Evolutionary conservation across 306 rosid species (phyloP).

Genomic region (Sicyos baderoa): DNA sequence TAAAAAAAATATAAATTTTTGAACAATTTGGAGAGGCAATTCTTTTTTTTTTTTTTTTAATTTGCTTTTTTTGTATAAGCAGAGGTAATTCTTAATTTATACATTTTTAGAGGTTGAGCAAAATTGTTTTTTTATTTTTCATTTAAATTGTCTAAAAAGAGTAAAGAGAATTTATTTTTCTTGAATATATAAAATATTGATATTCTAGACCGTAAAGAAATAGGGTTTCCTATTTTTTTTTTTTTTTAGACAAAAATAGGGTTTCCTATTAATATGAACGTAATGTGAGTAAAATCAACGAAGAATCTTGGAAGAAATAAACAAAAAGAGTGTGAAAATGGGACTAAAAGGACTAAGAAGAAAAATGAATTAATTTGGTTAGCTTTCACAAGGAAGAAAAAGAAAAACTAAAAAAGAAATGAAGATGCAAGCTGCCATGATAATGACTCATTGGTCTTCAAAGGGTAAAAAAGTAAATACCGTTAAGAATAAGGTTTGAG

Average conservation of each 20-base stretch:
- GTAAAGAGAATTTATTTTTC: background rate
- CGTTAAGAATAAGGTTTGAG: too few relatives aligned
- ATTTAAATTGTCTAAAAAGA: too few relatives aligned
- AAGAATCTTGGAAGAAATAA: background rate
- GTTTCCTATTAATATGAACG: background rate
- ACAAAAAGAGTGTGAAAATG: constrained; percentile 9
- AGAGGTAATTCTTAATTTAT: background rate
- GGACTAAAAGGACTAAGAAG: background rate
- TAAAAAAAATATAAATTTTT: too few relatives aligned
- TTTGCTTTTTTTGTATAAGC: too few relatives aligned
- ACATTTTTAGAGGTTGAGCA: background rate
- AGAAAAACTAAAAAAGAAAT: background rate
- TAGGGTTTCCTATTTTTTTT: background rate
- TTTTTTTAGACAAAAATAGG: too few relatives aligned
- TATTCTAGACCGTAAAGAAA: background rate
- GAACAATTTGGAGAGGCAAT: too few relatives aligned
- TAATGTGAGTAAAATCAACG: background rate
- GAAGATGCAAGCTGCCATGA: constrained; percentile 10
- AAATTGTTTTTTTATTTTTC: too few relatives aligned
- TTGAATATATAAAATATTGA: background rate
- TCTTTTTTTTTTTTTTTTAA: too few relatives aligned
- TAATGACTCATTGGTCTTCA: background rate
- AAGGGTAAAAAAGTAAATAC: too few relatives aligned
- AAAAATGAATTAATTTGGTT: background rate
- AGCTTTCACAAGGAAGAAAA: background rate